Evolutionary conservation across 2,329 filamentous ascomycete genomes (phyloP), one percentile per base, ranked within the genome.

Genomic region (Aspergillus felis): DNA sequence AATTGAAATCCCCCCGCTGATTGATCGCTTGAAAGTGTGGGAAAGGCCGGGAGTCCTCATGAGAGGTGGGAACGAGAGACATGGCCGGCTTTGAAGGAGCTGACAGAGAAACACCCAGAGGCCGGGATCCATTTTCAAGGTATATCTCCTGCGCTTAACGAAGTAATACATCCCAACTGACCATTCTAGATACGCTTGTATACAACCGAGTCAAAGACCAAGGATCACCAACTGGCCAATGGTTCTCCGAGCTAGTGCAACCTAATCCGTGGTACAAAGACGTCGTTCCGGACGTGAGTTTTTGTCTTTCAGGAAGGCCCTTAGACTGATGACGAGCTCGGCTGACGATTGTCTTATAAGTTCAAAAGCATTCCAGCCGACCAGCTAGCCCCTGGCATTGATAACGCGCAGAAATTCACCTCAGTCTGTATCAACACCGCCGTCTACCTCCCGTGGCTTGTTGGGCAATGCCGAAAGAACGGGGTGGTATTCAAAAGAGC

Each of bases 401-500:
- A 91, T 59, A 88, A 87, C 10, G 92, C 86, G 25, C 89, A 85
- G 52, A 80, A 82, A 55, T 96, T 94, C 73, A 91, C 85, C 7
- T 93, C 90, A 1, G 87, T 96, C 44, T 97, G 92, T 76, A 93
- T 97, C 72, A 97, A 97, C 76, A 90, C 90, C 0, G 85, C 89
- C 46, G 76, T 97, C 57, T 97, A 97, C 75, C 84, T 97, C 2
- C 86, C 90, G 3, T 97, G 90, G 85, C 86, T 97, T 0, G 79
- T 90, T 0, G 89, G 90, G 0, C 87, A 94, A 76, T 95, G 91
- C 71, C 81, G 89, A 28, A 86, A 85, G 65, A 84, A 86, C 56
- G 90, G 91, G 28, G 88, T 90, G 6, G 78, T 85, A 1, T 78
- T 93, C 67, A 83, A 84, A 66, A 84, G 90, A 22, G 84, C 77